phyloP scores from a whole-genome alignment of 179 eudicot genomes.

The Spinacia oleracea region DNA sequence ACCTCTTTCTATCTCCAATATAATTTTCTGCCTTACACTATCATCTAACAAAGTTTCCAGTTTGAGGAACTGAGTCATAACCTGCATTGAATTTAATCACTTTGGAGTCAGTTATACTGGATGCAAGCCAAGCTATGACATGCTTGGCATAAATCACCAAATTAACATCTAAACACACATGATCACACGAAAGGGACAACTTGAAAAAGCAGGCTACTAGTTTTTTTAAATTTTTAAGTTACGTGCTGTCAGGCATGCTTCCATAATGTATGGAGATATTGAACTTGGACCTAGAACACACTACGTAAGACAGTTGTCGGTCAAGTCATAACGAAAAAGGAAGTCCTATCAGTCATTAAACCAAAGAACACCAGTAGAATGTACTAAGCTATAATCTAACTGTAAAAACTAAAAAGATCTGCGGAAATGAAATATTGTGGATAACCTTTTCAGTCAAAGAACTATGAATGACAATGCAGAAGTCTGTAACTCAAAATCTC shows the following conservation, averaged over 20 bases:
- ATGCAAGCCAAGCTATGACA: constrained; percentile 9
- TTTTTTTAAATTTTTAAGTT: background rate
- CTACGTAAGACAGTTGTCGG: background rate
- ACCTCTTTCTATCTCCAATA: constrained; percentile 94
- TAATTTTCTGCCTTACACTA: constrained; percentile 62
- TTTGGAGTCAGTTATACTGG: background rate
- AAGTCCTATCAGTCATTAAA: background rate
- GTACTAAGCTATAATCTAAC: background rate
- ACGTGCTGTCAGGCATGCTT: constrained; percentile 1
- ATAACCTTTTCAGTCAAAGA: background rate
- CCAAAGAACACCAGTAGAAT: background rate
- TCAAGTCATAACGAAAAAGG: background rate
- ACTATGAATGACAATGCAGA: constrained; percentile 11
- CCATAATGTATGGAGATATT: background rate
- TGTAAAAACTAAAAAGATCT: background rate
- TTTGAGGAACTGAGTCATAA: constrained; percentile 87
- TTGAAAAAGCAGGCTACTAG: background rate
- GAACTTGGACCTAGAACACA: background rate
- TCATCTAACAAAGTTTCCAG: constrained; percentile 88
- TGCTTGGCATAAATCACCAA: background rate
- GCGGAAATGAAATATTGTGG: background rate
- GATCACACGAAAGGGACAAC: background rate
- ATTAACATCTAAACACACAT: background rate
- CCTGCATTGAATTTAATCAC: constrained; percentile 45
- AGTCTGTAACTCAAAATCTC: background rate